These are phyloP conservation scores for Calonectria montana DNA, from an alignment of 2,329 filamentous ascomycete genomes.

Conservation along the genomic window DNA sequence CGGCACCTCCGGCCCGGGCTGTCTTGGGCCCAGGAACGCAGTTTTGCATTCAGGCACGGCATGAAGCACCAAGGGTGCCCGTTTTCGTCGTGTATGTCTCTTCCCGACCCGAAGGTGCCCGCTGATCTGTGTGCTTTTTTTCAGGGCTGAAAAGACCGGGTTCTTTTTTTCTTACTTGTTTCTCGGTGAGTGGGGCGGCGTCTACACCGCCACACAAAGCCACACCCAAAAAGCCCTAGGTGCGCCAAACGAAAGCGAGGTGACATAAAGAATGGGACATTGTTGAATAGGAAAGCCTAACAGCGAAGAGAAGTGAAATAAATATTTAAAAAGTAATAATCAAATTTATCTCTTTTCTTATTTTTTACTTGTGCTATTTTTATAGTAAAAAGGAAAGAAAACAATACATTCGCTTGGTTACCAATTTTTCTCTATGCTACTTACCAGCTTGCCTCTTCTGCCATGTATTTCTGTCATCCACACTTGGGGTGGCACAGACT, in stretches of 20 bases:
- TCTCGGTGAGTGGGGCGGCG: background rate
- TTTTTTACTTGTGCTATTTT: background rate
- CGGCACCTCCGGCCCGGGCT: conserved; percentile 24
- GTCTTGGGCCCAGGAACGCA: conserved; percentile 14
- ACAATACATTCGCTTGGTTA: background rate
- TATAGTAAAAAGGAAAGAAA: too few relatives aligned
- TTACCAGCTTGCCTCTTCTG: background rate
- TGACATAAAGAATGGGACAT: background rate
- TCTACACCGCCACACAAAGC: conserved; percentile 16
- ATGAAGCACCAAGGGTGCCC: background rate
- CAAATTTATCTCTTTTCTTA: background rate
- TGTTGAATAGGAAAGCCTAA: background rate
- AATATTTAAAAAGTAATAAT: background rate
- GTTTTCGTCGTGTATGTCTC: background rate
- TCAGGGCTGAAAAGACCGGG: background rate
- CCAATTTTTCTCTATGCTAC: background rate
- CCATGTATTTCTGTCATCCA: background rate
- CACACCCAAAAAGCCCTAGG: conserved; percentile 7
- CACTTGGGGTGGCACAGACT: background rate
- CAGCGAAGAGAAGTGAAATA: background rate
- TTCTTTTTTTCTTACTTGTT: background rate
- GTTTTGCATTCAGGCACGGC: background rate
- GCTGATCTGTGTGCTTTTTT: background rate
- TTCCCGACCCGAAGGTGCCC: conserved; percentile 6
- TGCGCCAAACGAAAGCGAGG: background rate